phyloP scores from a whole-genome alignment of 805 yeast genomes.

The Maudiozyma turicensis region DNA sequence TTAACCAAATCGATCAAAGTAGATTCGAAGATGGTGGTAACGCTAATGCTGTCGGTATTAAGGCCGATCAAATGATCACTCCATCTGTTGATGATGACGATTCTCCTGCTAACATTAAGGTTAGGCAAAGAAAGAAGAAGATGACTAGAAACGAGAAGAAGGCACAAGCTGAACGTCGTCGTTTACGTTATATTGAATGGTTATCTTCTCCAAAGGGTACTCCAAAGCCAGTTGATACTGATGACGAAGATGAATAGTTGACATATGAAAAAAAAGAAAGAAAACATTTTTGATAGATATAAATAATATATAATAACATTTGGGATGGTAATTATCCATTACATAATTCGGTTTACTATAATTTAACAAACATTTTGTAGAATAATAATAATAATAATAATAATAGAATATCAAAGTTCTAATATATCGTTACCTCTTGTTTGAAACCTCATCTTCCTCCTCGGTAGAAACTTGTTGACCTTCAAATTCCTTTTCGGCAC shows the following conservation, averaged over 20 bases:
- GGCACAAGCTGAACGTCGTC: conserved; percentile 82
- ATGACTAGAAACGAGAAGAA: conserved; percentile 95
- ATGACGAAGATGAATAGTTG: conserved; percentile 51
- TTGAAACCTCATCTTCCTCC: conserved; percentile 39
- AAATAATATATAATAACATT: neutral
- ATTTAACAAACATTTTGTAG: neutral
- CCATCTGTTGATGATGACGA: conserved; percentile 55
- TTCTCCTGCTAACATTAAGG: conserved; percentile 93
- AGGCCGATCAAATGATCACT: conserved; percentile 39
- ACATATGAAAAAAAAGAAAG: too few species aligned
- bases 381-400: neutral
- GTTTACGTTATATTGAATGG: conserved; percentile 92
- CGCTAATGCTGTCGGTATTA: conserved; percentile 38
- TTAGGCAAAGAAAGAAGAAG: conserved; percentile 89
- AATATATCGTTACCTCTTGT: conserved; percentile 1
- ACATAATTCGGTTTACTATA: neutral
- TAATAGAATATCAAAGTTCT: neutral
- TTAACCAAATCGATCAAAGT: conserved; percentile 59
- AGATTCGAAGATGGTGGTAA: conserved; percentile 77
- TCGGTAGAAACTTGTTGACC: conserved; percentile 51
- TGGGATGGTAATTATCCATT: neutral
- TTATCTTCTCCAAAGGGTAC: conserved; percentile 95
- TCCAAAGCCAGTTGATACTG: conserved; percentile 88
- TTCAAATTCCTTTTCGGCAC: conserved; percentile 37
- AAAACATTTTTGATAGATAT: neutral